phyloP scores from a whole-genome alignment of 352 stramenopile species.

The Phytophthora syringae region DNA sequence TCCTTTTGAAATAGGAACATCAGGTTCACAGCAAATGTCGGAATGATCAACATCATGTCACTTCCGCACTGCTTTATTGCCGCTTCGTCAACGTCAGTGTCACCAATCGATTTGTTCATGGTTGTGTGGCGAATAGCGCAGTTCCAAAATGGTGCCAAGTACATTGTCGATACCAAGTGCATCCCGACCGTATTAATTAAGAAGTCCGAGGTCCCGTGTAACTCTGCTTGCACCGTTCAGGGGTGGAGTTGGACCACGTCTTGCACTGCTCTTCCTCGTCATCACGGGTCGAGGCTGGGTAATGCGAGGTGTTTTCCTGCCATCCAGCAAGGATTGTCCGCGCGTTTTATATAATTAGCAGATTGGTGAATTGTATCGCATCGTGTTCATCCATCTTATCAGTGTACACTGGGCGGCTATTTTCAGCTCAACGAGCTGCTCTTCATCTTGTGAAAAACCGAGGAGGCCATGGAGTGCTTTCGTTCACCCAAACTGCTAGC shows the following conservation, averaged over 20 bases:
- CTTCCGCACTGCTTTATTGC: constrained; percentile 33
- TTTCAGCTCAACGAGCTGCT: constrained; percentile 34
- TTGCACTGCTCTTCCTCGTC: too few relatives aligned
- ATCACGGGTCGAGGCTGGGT: too few relatives aligned
- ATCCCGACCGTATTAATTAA: constrained; percentile 43
- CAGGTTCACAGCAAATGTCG: constrained; percentile 44
- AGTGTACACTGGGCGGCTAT: too few relatives aligned
- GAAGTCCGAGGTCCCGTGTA: constrained; percentile 44
- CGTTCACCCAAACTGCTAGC: constrained; percentile 53
- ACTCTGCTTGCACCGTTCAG: too few relatives aligned
- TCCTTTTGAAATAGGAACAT: constrained; percentile 53
- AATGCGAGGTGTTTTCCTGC: too few relatives aligned
- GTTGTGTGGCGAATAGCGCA: constrained; percentile 48
- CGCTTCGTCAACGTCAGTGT: constrained; percentile 27
- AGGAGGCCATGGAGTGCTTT: constrained; percentile 57
- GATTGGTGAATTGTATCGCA: too few relatives aligned
- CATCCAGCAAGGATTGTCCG: too few relatives aligned
- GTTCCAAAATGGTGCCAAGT: constrained; percentile 52
- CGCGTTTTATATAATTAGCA: too few relatives aligned
- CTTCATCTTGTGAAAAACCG: constrained; percentile 72
- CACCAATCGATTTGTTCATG: constrained; percentile 42
- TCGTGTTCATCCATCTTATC: too few relatives aligned
- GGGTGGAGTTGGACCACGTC: too few relatives aligned
- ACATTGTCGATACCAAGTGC: constrained; percentile 37
- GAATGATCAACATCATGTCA: constrained; percentile 28